Conservation (phyloP, 495 filamentous ascomycete genomes). For the Aspergillus olivimuriae region DNA sequence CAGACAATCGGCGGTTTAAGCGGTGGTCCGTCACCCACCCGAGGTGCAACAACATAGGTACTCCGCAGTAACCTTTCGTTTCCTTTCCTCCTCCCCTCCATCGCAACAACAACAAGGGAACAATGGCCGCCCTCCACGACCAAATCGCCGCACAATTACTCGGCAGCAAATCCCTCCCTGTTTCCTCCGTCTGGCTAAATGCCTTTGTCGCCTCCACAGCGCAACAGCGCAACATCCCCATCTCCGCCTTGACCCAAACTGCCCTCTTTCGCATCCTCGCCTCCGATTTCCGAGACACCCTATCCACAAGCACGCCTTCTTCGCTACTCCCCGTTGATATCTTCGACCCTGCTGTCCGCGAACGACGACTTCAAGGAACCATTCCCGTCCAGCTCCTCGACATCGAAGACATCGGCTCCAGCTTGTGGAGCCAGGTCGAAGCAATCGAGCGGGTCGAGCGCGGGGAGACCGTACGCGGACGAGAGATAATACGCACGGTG, state of each 20-base stretch:
- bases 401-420: slow-evolving; percentile 71
- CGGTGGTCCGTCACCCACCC: slow-evolving; percentile 21
- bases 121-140: slow-evolving; percentile 32
- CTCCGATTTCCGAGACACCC: slow-evolving; percentile 63
- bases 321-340: slow-evolving; percentile 55
- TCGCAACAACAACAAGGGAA: no score
- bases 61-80: no score
- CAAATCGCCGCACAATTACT: slow-evolving; percentile 40
- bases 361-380: slow-evolving; percentile 49
- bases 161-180: slow-evolving; percentile 35
- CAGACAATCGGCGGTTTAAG: not conserved
- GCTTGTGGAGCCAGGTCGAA: slow-evolving; percentile 80
- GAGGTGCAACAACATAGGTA: not conserved
- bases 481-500: slow-evolving; percentile 73
- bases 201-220: slow-evolving; percentile 30
- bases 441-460: slow-evolving; percentile 74
- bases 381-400: slow-evolving; percentile 77
- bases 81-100: not conserved
- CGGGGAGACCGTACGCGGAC: slow-evolving; percentile 73
- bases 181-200: slow-evolving; percentile 39
- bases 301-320: slow-evolving; percentile 35
- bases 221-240: slow-evolving; percentile 50
- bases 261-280: slow-evolving; percentile 74
- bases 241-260: slow-evolving; percentile 68
- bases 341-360: slow-evolving; percentile 42